Conservation (phyloP, 345 rosid species). For the Isatis tinctoria region DNA sequence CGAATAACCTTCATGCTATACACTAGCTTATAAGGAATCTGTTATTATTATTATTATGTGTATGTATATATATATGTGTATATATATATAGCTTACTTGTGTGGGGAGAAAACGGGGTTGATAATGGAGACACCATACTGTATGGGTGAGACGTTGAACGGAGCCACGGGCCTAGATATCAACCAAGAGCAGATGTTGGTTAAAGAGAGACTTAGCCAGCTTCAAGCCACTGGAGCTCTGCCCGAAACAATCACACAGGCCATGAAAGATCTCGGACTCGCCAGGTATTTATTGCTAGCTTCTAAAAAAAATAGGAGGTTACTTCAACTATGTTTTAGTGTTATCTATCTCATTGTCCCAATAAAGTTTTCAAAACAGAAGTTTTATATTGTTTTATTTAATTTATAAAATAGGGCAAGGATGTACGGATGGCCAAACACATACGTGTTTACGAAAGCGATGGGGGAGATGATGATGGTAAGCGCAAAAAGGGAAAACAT, state of each 20-base stretch:
- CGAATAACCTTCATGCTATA: background rate
- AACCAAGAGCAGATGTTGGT: conserved; percentile 42
- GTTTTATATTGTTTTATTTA: too few relatives aligned
- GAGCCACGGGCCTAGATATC: conserved; percentile 44
- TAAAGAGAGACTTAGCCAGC: conserved; percentile 42
- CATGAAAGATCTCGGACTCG: conserved; percentile 57
- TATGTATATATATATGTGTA: background rate
- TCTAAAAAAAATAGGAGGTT: too few relatives aligned
- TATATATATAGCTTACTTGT: conserved; percentile 51
- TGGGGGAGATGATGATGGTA: conserved; percentile 54
- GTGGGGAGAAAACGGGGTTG: conserved; percentile 59
- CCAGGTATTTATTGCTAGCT: conserved; percentile 31
- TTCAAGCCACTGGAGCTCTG: conserved; percentile 33
- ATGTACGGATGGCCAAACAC: conserved; percentile 52
- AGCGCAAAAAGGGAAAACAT: conserved; percentile 33
- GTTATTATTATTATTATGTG: too few relatives aligned
- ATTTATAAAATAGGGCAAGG: conserved; percentile 29
- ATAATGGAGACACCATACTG: conserved; percentile 36
- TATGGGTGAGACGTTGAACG: conserved; percentile 56
- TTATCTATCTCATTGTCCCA: too few relatives aligned
- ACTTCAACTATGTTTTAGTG: too few relatives aligned
- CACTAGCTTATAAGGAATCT: background rate
- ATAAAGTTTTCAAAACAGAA: too few relatives aligned
- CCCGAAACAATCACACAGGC: conserved; percentile 35
- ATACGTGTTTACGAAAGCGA: conserved; percentile 50